Percentiles rank a stretch among this genome's conserved stretches.
Evolutionary conservation across 129 eudicot species (phyloP).

Genomic region (Pulicaria dysenterica): DNA sequence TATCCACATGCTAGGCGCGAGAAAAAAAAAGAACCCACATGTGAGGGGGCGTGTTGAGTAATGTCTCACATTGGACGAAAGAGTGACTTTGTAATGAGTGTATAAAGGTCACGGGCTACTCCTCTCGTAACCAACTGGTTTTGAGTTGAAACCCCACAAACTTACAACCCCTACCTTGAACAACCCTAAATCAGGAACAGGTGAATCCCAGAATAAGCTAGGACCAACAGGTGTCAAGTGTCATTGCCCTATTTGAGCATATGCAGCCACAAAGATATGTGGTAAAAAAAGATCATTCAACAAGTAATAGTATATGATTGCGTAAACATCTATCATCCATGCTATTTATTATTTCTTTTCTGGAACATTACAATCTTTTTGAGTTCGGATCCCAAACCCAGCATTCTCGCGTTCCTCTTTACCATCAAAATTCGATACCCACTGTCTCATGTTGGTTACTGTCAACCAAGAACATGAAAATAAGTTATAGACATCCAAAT

Average conservation of each 20-base stretch:
- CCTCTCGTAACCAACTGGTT: too few species aligned
- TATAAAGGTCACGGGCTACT: too few species aligned
- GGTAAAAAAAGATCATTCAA: neutral
- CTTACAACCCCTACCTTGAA: too few species aligned
- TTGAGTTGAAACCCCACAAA: too few species aligned
- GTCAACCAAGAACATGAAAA: conserved; percentile 18
- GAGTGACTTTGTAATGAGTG: too few species aligned
- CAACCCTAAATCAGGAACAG: too few species aligned
- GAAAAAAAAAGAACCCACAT: too few species aligned
- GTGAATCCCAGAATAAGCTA: too few species aligned
- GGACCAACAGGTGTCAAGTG: too few species aligned
- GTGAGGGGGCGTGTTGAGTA: too few species aligned
- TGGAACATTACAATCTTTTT: neutral
- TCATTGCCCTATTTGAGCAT: conserved; percentile 7
- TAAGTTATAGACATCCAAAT: neutral
- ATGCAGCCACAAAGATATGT: neutral
- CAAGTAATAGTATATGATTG: conserved; percentile 1
- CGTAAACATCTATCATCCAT: conserved; percentile 20
- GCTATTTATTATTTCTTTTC: conserved; percentile 14
- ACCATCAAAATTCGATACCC: conserved; percentile 12
- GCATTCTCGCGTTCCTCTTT: neutral
- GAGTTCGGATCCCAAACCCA: conserved; percentile 21
- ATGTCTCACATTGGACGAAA: too few species aligned
- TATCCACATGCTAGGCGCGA: too few species aligned
- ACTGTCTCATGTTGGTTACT: conserved; percentile 26